Conservation (phyloP, 257 asterid genomes). For the Solanum lignicaule region DNA sequence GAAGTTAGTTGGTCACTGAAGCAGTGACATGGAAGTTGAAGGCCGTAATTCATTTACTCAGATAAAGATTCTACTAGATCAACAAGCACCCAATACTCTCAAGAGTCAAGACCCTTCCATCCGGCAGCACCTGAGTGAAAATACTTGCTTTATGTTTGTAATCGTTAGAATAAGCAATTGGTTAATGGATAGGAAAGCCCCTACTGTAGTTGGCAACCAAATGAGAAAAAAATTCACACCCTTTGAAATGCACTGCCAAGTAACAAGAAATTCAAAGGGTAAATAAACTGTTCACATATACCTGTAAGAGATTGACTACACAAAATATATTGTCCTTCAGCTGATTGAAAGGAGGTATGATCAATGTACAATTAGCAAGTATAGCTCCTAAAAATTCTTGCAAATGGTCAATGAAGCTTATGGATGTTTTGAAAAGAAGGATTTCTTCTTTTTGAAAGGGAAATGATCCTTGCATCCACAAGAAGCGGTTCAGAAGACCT, state of each 20-base stretch:
- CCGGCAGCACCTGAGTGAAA: not conserved
- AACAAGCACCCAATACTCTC: not conserved
- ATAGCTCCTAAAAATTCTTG: conserved; percentile 87
- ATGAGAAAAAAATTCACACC: not conserved
- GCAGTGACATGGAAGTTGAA: not conserved
- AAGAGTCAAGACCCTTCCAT: not conserved
- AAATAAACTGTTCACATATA: conserved; percentile 3
- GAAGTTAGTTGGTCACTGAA: not conserved
- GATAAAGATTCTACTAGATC: not conserved
- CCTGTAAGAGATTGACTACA: conserved; percentile 62
- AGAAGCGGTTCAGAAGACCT: conserved; percentile 85
- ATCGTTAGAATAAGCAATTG: not conserved
- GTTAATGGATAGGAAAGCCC: not conserved
- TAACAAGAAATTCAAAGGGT: not conserved
- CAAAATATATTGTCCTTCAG: conserved; percentile 60
- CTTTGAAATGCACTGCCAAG: not conserved
- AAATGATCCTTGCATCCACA: conserved; percentile 85
- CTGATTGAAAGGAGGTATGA: conserved; percentile 81
- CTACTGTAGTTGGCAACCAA: not conserved
- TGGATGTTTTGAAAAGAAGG: conserved; percentile 71
- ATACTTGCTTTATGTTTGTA: not conserved
- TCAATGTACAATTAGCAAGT: conserved; percentile 63
- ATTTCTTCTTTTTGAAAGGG: conserved; percentile 53
- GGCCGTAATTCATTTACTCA: not conserved
- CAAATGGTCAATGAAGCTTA: conserved; percentile 88